These are phyloP conservation scores for Neurospora sp. DNA, from an alignment of 495 filamentous ascomycete species.

Conservation along the genomic window DNA sequence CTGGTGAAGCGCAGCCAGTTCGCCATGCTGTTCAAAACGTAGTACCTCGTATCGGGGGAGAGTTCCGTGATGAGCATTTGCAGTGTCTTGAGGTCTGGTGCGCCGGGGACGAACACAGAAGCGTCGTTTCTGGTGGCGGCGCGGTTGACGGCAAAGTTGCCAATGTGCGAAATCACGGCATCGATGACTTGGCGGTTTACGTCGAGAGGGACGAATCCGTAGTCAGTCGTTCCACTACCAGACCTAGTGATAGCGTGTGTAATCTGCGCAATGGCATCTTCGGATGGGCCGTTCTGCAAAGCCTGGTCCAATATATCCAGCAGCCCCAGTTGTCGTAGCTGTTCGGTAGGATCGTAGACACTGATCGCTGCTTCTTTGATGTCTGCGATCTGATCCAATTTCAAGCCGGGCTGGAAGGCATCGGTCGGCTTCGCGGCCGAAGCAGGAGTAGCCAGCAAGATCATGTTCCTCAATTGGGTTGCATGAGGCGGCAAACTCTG, in stretches of 20 bases:
- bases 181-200: slow-evolving; percentile 68
- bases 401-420: slow-evolving; percentile 68
- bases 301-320: slow-evolving; percentile 57
- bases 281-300: slow-evolving; percentile 49
- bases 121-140: slow-evolving; percentile 43
- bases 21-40: slow-evolving; percentile 71
- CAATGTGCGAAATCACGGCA: slow-evolving; percentile 74
- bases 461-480: slow-evolving; percentile 79
- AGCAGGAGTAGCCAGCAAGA: slow-evolving; percentile 74
- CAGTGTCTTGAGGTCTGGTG: slow-evolving; percentile 65
- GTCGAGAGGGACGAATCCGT: slow-evolving; percentile 51
- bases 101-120: slow-evolving; percentile 55
- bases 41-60: slow-evolving; percentile 70
- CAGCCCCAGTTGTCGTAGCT: slow-evolving; percentile 53
- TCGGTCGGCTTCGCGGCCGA: slow-evolving; percentile 69
- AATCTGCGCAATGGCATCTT: slow-evolving; percentile 61
- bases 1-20: slow-evolving; percentile 90
- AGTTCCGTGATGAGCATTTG: slow-evolving; percentile 64
- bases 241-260: slow-evolving; percentile 53
- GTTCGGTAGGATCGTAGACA: slow-evolving; percentile 45
- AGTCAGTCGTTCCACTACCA: slow-evolving; percentile 43
- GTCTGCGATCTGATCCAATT: slow-evolving; percentile 72
- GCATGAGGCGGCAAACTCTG: slow-evolving; percentile 77
- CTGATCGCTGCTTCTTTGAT: slow-evolving; percentile 57
- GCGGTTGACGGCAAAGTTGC: slow-evolving; percentile 55